phyloP scores from a whole-genome alignment of 441 rosid species.

The Macaranga tanarius region DNA sequence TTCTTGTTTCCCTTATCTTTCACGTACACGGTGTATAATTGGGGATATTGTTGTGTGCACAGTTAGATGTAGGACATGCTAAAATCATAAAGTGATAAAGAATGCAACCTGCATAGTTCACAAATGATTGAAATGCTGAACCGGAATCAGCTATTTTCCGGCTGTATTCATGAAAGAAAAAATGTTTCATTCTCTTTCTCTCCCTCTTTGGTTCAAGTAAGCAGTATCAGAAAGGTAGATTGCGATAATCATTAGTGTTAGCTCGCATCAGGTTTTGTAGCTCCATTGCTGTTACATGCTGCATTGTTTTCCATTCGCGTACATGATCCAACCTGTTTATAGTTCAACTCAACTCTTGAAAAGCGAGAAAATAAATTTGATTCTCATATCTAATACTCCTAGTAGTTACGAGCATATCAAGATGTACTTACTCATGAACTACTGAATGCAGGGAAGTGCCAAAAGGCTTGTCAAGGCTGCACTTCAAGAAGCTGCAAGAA shows the following conservation, averaged over 20 bases:
- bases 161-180: background rate
- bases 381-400: background rate
- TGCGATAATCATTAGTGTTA: too few species aligned
- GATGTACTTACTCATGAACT: slow-evolving; percentile 7
- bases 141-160: too few species aligned
- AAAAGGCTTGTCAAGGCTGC: slow-evolving; percentile 84
- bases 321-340: background rate
- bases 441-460: slow-evolving; percentile 68
- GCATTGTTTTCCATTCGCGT: background rate
- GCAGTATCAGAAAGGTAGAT: background rate
- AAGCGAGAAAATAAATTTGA: too few species aligned
- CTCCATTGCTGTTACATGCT: background rate
- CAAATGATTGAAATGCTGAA: too few species aligned
- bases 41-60: background rate
- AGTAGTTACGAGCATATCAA: background rate
- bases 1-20: background rate
- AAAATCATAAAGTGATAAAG: too few species aligned
- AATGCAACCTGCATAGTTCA: too few species aligned
- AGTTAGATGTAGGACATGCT: background rate
- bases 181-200: background rate
- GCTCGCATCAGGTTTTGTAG: too few species aligned
- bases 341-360: too few species aligned
- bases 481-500: slow-evolving; percentile 82
- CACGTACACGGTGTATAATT: background rate
- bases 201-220: background rate